Base-by-base conservation (phyloP, 495 filamentous ascomycete species). In the Neurospora intermedia region DNA sequence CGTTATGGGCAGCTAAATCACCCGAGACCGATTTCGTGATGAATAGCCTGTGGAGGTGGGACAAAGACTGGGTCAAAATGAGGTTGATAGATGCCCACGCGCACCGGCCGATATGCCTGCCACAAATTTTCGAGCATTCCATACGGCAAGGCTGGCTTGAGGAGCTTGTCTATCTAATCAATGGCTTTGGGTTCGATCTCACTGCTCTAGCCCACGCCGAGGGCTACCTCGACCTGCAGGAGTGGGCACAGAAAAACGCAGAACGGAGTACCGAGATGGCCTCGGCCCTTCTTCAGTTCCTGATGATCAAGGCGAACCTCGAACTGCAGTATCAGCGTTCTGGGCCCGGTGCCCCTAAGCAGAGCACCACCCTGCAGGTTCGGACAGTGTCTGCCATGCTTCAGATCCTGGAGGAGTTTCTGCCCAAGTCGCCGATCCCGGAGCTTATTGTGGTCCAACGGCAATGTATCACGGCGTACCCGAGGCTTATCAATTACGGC, bases 401-500 rank as follows among this genome's bases (percentile, higher is more conserved):
- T 9, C 88, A 92, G 70, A 90, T 95, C 46, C 80, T 98, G 71
- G 90, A 93, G 76, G 90, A 93, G 76, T 85, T 83, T 27, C 69
- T 87, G 40, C 86, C 85, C 10, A 84, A 82, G 62, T 76, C 79
- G 13, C 85, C 86, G 0, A 76, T 86, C 46, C 82, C 79, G 5
- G 85, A 88, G 70, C 76, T 88, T 39, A 88, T 88, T 46, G 71
- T 82, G 11, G 87, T 97, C 69, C 93, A 98, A 81, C 89, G 96
- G 45, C 86, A 89, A 45, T 98, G 94, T 80, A 93, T 99, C 71
- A 93, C 94, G 48, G 91, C 91, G 0, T 99, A 97, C 76, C 96
- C 96, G n/a, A 87, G 96, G 69, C 85, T 99, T 59, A 97, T 98
- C 81, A 98, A 98, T 78, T 97, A 97, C 77, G 95, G 94, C 2